These are phyloP conservation scores for Cyberlindnera maclurae DNA, from an alignment of 805 yeast genomes.

Conservation along the genomic window DNA sequence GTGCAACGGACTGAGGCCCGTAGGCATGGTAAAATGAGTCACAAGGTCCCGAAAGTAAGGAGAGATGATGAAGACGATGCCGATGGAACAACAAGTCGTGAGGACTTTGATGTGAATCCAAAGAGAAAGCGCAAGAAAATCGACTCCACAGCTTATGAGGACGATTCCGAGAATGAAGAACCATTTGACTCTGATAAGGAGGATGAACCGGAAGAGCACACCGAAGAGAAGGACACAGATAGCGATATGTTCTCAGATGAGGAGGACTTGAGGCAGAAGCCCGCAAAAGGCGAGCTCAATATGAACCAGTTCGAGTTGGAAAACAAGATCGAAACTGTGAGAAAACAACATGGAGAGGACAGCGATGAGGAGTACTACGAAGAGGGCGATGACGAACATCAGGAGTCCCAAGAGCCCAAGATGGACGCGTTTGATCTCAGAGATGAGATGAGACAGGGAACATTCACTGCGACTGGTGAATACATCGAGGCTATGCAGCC, in stretches of 20 bases:
- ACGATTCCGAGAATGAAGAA: conserved; percentile 21
- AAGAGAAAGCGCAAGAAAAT: conserved; percentile 8
- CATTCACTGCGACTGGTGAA: conserved; percentile 55
- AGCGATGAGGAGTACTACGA: conserved; percentile 8
- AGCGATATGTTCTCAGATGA: conserved; percentile 20
- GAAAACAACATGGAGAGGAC: neutral
- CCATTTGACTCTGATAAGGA: conserved; percentile 22
- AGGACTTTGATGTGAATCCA: conserved; percentile 16
- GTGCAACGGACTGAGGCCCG: no score
- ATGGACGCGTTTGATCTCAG: conserved; percentile 58
- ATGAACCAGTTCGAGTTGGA: conserved; percentile 31
- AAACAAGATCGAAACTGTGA: conserved; percentile 8
- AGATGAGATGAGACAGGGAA: conserved; percentile 52
- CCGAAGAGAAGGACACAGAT: conserved; percentile 11
- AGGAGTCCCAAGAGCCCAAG: conserved; percentile 27
- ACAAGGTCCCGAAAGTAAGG: no score
- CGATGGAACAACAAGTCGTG: neutral
- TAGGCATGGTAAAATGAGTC: no score
- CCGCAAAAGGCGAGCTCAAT: conserved; percentile 24
- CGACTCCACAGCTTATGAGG: conserved; percentile 18
- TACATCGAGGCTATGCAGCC: conserved; percentile 29
- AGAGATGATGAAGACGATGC: neutral
- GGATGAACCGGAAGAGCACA: conserved; percentile 27
- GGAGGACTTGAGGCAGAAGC: conserved; percentile 4
- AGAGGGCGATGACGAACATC: conserved; percentile 15